Evolutionary conservation across 495 filamentous ascomycete genomes (phyloP), one percentile per base, ranked within the genome.

Genomic region (Monascus purpureus): DNA sequence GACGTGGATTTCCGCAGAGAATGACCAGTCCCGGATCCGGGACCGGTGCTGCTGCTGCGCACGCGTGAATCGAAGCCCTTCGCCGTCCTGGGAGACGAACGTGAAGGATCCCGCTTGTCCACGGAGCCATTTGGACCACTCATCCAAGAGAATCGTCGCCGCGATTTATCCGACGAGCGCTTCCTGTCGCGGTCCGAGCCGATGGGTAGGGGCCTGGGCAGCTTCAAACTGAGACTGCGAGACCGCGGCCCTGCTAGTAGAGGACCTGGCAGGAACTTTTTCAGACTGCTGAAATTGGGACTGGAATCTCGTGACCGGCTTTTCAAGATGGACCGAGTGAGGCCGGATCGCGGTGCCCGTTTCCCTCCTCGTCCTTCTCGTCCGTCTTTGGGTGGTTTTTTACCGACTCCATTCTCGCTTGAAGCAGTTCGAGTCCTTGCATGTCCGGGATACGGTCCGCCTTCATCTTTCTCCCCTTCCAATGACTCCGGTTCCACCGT

Each of bases 1-100:
- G 85, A 93, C 1, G 75, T 75, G 0, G 72, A 68, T 34, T 73
- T 62, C 15, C 74, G 68, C 11, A 88, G 35, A 33, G n/a, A n/a
- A n/a, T n/a, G n/a, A n/a, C n/a, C n/a, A n/a, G n/a, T n/a, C n/a
- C n/a, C n/a, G n/a, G n/a, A n/a, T n/a, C n/a, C n/a, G n/a, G n/a
- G n/a, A n/a, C n/a, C n/a, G n/a, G n/a, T n/a, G n/a, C 33, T 31
- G 44, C 20, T 22, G 20, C 20, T 22, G 5, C 20, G 20, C 20
- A 4, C 9, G 20, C 20, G 20, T n/a, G n/a, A n/a, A n/a, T n/a
- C n/a, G n/a, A n/a, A n/a, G n/a, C n/a, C n/a, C n/a, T n/a, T n/a
- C n/a, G n/a, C n/a, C n/a, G n/a, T n/a, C n/a, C n/a, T n/a, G n/a
- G n/a, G n/a, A n/a, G n/a, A n/a, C n/a, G n/a, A n/a, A n/a, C n/a